phyloP scores from a whole-genome alignment of 176 grass and related monocot genomes.

The Pontederia crassipes region DNA sequence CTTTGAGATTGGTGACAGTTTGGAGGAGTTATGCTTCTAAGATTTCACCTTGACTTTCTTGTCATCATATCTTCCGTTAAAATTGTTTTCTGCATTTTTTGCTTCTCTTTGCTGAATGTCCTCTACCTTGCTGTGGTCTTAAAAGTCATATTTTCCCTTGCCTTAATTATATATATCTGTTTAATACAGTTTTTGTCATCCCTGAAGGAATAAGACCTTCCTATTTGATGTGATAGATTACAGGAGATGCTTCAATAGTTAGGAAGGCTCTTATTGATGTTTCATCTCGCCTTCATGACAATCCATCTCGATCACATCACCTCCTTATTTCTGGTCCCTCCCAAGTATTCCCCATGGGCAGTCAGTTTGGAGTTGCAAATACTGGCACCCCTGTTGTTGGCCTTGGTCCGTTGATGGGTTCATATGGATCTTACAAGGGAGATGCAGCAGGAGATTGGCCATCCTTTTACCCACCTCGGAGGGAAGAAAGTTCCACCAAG shows the following conservation, averaged over 20 bases:
- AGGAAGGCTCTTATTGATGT: conserved; percentile 84
- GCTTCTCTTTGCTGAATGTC: too few relatives aligned
- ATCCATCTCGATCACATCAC: conserved; percentile 87
- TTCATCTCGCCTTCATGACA: conserved; percentile 82
- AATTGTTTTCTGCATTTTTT: too few relatives aligned
- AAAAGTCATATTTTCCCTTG: too few relatives aligned
- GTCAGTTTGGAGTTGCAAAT: conserved; percentile 41
- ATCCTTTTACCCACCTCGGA: conserved; percentile 51
- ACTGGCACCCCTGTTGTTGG: conserved; percentile 47
- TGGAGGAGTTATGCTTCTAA: too few relatives aligned
- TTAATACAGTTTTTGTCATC: neutral
- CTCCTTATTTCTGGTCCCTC: conserved; percentile 38
- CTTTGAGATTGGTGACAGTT: too few relatives aligned
- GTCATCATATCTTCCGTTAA: too few relatives aligned
- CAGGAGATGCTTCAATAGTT: conserved; percentile 52
- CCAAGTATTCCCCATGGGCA: conserved; percentile 35
- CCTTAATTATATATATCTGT: too few relatives aligned
- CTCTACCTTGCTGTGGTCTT: too few relatives aligned
- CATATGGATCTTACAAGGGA: conserved; percentile 66
- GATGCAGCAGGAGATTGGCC: conserved; percentile 63
- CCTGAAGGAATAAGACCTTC: neutral
- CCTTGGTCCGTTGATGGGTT: conserved; percentile 42
- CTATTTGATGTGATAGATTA: conserved; percentile 45
- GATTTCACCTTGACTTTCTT: too few relatives aligned
- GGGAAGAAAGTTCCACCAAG: conserved; percentile 65